Evolutionary conservation across 225 moss, liverwort and hornwort genomes (phyloP).

Genomic region (Pleurozium schreberi): DNA sequence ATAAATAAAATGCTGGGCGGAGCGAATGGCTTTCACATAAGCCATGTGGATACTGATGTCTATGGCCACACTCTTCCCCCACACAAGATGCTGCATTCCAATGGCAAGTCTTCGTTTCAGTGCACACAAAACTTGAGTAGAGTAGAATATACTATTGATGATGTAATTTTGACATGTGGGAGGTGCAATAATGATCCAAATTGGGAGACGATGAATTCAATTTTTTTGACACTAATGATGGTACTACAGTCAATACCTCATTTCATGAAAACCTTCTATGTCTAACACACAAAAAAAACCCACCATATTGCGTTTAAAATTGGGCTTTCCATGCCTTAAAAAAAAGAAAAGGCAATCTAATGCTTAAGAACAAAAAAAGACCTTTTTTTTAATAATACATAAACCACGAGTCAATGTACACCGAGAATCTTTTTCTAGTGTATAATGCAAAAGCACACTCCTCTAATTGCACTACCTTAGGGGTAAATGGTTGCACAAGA

Average conservation of each 20-base stretch:
- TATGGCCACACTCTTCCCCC: conserved; percentile 86
- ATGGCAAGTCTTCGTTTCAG: neutral
- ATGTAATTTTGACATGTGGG: neutral
- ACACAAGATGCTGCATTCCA: conserved; percentile 50
- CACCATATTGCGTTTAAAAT: neutral
- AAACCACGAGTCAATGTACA: too few species aligned
- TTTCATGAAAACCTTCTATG: neutral
- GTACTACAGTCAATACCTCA: neutral
- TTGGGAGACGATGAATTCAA: neutral
- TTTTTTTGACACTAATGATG: neutral
- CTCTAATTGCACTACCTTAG: too few species aligned
- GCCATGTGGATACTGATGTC: conserved; percentile 90
- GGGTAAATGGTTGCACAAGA: neutral
- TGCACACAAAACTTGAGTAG: neutral
- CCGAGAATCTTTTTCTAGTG: too few species aligned
- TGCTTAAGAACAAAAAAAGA: neutral
- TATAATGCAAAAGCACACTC: neutral
- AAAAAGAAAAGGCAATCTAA: too few species aligned
- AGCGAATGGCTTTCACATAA: conserved; percentile 76
- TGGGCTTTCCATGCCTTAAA: neutral
- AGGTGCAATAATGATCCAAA: neutral
- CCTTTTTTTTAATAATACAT: neutral
- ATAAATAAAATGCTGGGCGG: conserved; percentile 85
- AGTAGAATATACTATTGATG: neutral
- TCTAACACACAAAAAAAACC: neutral